Conservation (phyloP, 108 stramenopile species). For the Thalassiosira profunda region DNA sequence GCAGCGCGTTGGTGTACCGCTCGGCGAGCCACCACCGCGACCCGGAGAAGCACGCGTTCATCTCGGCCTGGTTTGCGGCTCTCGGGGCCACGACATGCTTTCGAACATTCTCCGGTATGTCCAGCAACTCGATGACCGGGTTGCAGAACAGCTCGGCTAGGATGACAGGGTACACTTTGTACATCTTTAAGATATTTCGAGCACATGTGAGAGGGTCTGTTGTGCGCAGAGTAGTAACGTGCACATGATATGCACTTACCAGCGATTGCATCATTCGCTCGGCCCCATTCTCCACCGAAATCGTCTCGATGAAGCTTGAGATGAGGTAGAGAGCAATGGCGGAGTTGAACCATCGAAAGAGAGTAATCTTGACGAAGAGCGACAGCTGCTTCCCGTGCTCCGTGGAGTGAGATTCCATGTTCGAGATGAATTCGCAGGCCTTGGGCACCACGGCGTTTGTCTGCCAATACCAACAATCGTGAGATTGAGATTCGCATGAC, state of each 20-base stretch:
- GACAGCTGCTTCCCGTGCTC: slow-evolving; percentile 17
- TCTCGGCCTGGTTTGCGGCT: slow-evolving; percentile 55
- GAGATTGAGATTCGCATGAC: too few relatives aligned
- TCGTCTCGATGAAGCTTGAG: slow-evolving; percentile 24
- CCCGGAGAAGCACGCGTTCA: slow-evolving; percentile 67
- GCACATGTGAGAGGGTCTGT: too few relatives aligned
- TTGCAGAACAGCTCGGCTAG: slow-evolving; percentile 69
- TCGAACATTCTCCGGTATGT: slow-evolving; percentile 39
- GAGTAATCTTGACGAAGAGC: slow-evolving; percentile 27
- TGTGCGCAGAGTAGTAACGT: too few relatives aligned
- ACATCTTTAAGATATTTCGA: too few relatives aligned
- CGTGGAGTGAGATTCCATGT: slow-evolving; percentile 18
- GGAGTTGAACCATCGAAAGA: slow-evolving; percentile 27
- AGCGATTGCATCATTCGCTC: too few relatives aligned
- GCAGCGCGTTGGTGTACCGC: slow-evolving; percentile 54
- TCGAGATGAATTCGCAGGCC: too few relatives aligned
- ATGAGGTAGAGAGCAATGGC: slow-evolving; percentile 25
- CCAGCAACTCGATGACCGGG: slow-evolving; percentile 45
- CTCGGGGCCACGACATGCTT: slow-evolving; percentile 67
- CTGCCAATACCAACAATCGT: too few relatives aligned
- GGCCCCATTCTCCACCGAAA: slow-evolving; percentile 3
- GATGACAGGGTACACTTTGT: slow-evolving; percentile 34
- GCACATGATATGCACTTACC: too few relatives aligned
- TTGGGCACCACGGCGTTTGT: too few relatives aligned
- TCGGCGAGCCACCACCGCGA: slow-evolving; percentile 65